These are phyloP conservation scores for Colletotrichum acutatum DNA, from an alignment of 2,329 filamentous ascomycete species.

Conservation along the genomic window DNA sequence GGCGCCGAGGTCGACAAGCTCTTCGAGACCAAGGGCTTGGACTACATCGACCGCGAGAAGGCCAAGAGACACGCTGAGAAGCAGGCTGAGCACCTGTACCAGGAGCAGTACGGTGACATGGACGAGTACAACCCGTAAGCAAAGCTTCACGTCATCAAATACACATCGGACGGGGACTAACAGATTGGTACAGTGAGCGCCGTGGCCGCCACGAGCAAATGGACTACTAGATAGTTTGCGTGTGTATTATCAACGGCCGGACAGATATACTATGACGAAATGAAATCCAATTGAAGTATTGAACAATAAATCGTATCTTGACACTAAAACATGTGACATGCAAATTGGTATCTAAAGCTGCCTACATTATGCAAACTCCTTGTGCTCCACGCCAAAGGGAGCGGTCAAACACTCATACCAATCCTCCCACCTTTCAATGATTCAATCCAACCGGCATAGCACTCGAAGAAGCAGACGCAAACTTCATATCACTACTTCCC, in stretches of 20 bases:
- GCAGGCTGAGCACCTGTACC: constrained; percentile 70
- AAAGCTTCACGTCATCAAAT: not conserved
- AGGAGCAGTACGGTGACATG: constrained; percentile 66
- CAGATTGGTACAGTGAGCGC: not conserved
- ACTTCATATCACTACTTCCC: not conserved
- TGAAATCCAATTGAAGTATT: not conserved
- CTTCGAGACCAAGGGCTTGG: constrained; percentile 75
- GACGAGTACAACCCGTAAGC: constrained; percentile 69
- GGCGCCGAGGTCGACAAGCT: constrained; percentile 82
- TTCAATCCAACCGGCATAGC: not conserved
- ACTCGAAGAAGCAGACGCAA: not conserved
- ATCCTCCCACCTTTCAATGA: not conserved
- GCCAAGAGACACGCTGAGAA: constrained; percentile 69
- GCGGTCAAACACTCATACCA: too few species aligned
- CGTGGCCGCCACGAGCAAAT: constrained; percentile 24
- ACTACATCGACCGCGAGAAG: constrained; percentile 66
- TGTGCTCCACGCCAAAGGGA: too few species aligned
- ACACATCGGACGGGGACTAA: not conserved
- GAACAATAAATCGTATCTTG: not conserved
- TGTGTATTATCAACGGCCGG: not conserved
- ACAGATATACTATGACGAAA: constrained; percentile 14
- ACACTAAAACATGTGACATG: not conserved
- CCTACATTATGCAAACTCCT: not conserved
- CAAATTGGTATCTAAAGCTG: constrained; percentile 14
- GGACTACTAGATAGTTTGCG: constrained; percentile 16